Evolutionary conservation across 768 basidiomycete species (phyloP), one percentile per base, ranked within the genome.

Genomic region (Phallus indusiatus): DNA sequence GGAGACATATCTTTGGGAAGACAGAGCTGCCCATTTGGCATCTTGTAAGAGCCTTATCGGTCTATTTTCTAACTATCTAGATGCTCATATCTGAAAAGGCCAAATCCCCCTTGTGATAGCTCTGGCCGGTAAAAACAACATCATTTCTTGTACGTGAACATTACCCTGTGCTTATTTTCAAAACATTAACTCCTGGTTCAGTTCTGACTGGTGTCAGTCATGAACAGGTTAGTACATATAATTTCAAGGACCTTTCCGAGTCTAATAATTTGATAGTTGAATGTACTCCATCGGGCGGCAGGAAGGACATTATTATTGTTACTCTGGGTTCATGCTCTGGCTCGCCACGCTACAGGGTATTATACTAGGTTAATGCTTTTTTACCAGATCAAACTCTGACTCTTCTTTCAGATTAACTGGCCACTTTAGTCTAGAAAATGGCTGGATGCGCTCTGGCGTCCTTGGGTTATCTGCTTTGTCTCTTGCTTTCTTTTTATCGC

Each of bases 111-210:
- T 86, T 18, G 71, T 85, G 64, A 74, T 77, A 16, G 82, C 76
- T 1, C 74, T 86, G 22, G 82, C 81, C 1, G 80, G 79, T 61
- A 81, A 80, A 70, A 85, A 86, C 67, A 85, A 85, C 59, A 65
- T 82, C 22, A 68, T 81, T 35, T 66, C 71, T 1, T 66, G 75
- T 75, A 62, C 16, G 75, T 67, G 28, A 2, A 10, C 46, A 48
- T 33, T 42, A 20, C n/a, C 20, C 47, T 24, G 21, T 52, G 37
- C 12, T 51, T 33, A 1, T 37, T 17, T n/a, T n/a, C n/a, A n/a
- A n/a, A n/a, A n/a, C n/a, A n/a, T 0, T 46, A 34, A 22, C 11
- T 11, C 20, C n/a, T 47, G 46, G 50, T 18, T 33, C 60, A 83
- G 81, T 73, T 34, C 64, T 82, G 35, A 83, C 81, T 3, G 80